phyloP scores from a whole-genome alignment of 148 eudicot species.

The Pouteria glomerata region DNA sequence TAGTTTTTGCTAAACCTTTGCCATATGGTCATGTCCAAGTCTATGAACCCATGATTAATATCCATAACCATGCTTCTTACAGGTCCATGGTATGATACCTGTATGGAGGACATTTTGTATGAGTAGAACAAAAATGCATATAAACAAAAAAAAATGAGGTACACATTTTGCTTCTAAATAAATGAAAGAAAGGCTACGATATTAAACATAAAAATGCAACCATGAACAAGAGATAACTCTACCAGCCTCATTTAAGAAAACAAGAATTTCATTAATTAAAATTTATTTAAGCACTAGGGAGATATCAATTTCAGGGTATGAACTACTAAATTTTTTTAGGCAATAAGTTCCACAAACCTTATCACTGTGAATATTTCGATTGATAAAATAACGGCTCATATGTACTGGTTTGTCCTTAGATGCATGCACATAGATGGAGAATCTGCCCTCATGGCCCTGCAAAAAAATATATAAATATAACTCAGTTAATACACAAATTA shows the following conservation, averaged over 20 bases:
- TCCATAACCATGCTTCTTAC: neutral
- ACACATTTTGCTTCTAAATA: neutral
- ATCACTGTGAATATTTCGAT: slow-evolving; percentile 61
- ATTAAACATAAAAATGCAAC: neutral
- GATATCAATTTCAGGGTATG: neutral
- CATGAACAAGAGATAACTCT: neutral
- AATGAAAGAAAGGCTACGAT: neutral
- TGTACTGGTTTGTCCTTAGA: slow-evolving; percentile 51
- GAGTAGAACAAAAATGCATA: neutral
- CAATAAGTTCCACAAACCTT: slow-evolving; percentile 32
- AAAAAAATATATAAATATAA: slow-evolving; percentile 17
- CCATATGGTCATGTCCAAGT: neutral
- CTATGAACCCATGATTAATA: neutral
- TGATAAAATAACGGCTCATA: slow-evolving; percentile 47
- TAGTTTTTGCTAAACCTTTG: neutral
- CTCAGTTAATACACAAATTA: neutral
- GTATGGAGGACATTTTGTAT: neutral
- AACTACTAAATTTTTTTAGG: neutral
- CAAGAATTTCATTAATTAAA: neutral
- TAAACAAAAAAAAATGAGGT: neutral
- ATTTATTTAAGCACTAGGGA: neutral
- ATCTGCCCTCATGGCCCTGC: slow-evolving; percentile 79
- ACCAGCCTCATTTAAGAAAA: neutral
- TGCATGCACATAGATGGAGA: slow-evolving; percentile 65
- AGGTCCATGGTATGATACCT: neutral